These are phyloP conservation scores for Przewalskia tangutica DNA, from an alignment of 257 asterid species.

Conservation along the genomic window DNA sequence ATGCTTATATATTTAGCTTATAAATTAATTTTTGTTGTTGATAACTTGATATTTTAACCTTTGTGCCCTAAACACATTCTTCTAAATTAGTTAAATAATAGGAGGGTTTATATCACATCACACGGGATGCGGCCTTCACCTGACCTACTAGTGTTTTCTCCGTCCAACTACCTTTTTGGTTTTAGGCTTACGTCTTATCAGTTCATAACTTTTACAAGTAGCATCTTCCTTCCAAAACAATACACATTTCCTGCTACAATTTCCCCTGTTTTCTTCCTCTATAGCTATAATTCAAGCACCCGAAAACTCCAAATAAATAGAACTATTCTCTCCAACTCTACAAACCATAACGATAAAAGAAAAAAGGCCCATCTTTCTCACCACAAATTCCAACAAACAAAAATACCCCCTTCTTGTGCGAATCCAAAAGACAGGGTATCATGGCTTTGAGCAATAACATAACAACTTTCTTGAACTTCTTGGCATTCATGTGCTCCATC, in stretches of 20 bases:
- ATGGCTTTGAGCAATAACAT: conserved; percentile 57
- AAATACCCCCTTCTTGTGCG: background rate
- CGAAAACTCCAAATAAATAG: background rate
- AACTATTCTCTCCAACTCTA: background rate
- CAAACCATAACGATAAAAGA: background rate
- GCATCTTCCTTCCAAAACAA: too few relatives aligned
- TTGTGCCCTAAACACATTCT: too few relatives aligned
- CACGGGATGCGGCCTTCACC: too few relatives aligned
- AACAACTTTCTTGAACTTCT: conserved; percentile 76
- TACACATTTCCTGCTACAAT: background rate
- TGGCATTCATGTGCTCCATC: conserved; percentile 77
- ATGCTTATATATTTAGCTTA: too few relatives aligned
- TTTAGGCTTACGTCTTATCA: too few relatives aligned
- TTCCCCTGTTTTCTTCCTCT: background rate
- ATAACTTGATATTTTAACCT: too few relatives aligned
- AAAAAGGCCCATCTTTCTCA: background rate
- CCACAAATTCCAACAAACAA: background rate
- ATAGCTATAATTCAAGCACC: background rate
- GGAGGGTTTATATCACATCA: too few relatives aligned
- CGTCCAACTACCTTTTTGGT: too few relatives aligned
- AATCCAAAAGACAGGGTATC: background rate
- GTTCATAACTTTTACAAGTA: too few relatives aligned
- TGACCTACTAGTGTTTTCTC: too few relatives aligned
- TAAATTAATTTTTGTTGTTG: too few relatives aligned
- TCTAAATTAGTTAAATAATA: too few relatives aligned